phyloP scores from a whole-genome alignment of 2,329 filamentous ascomycete genomes.

The Exophiala bonariae region DNA sequence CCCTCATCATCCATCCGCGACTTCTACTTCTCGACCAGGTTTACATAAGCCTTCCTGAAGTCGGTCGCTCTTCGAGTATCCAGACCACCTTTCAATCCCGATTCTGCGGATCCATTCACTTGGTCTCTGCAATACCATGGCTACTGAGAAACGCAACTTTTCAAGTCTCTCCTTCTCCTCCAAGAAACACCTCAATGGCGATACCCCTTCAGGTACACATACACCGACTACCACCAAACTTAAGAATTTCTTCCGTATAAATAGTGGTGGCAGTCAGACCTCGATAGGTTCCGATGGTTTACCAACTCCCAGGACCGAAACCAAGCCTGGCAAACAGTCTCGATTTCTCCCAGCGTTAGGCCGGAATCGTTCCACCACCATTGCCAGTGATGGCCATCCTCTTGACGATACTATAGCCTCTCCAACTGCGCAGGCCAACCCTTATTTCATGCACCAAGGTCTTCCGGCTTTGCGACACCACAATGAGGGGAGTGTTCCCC shows the following conservation, averaged over 20 bases:
- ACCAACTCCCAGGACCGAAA: slow-evolving; percentile 56
- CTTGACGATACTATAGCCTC: slow-evolving; percentile 82
- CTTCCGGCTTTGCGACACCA: slow-evolving; percentile 90
- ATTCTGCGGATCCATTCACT: slow-evolving; percentile 29
- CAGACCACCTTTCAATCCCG: background rate
- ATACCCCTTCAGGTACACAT: slow-evolving; percentile 45
- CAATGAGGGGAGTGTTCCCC: slow-evolving; percentile 89
- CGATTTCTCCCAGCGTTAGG: slow-evolving; percentile 86
- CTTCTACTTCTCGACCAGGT: background rate
- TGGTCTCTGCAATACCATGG: slow-evolving; percentile 36
- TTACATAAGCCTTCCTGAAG: too few species aligned
- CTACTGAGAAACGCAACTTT: slow-evolving; percentile 49
- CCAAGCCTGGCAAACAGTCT: slow-evolving; percentile 73
- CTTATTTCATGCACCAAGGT: slow-evolving; percentile 96
- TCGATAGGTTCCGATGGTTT: slow-evolving; percentile 42
- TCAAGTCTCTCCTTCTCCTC: slow-evolving; percentile 45
- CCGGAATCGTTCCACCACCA: slow-evolving; percentile 84
- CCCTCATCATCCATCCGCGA: slow-evolving; percentile 3
- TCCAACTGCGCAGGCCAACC: slow-evolving; percentile 91
- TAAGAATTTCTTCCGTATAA: slow-evolving; percentile 70
- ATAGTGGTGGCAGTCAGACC: slow-evolving; percentile 52
- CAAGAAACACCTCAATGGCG: slow-evolving; percentile 44
- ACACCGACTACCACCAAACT: slow-evolving; percentile 58
- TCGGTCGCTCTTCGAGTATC: background rate
- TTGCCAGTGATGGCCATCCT: slow-evolving; percentile 87